These are phyloP conservation scores for Skeletonema menzelii DNA, from an alignment of 108 stramenopile species.

Conservation along the genomic window DNA sequence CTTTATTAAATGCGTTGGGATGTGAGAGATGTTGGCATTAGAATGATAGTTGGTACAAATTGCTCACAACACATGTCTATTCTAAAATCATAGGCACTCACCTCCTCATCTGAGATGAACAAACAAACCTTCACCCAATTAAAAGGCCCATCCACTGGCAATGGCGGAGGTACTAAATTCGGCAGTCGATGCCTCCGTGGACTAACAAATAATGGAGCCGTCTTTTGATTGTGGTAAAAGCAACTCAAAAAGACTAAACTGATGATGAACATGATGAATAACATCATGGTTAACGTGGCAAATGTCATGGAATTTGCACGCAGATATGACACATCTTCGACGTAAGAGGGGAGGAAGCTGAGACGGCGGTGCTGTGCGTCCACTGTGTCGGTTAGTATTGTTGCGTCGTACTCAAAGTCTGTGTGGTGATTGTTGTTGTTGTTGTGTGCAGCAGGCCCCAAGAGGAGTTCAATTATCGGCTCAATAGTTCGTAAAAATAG, in stretches of 20 bases:
- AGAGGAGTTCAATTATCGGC: slow-evolving; percentile 66
- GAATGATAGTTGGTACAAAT: neutral
- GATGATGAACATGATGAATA: slow-evolving; percentile 60
- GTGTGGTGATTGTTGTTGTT: neutral
- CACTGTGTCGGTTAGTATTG: neutral
- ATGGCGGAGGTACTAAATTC: slow-evolving; percentile 81
- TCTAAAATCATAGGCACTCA: neutral
- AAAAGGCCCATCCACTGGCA: slow-evolving; percentile 79
- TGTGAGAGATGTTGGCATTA: neutral
- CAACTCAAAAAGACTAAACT: slow-evolving; percentile 77
- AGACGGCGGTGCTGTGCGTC: slow-evolving; percentile 61
- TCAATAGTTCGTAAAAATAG: slow-evolving; percentile 73
- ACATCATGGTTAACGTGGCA: slow-evolving; percentile 74
- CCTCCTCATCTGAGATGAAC: slow-evolving; percentile 81
- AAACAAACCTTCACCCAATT: slow-evolving; percentile 83
- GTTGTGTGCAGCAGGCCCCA: slow-evolving; percentile 56
- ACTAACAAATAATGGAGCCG: slow-evolving; percentile 78
- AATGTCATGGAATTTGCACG: slow-evolving; percentile 79
- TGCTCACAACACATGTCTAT: neutral
- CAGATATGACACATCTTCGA: slow-evolving; percentile 53
- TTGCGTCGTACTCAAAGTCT: neutral
- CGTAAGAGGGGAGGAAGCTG: slow-evolving; percentile 70
- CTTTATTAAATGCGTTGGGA: neutral
- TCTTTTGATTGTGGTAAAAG: slow-evolving; percentile 90
- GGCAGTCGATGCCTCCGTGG: slow-evolving; percentile 85